phyloP scores from a whole-genome alignment of 371 early-diverging fungal genomes.

The Saksenaea vasiformis region DNA sequence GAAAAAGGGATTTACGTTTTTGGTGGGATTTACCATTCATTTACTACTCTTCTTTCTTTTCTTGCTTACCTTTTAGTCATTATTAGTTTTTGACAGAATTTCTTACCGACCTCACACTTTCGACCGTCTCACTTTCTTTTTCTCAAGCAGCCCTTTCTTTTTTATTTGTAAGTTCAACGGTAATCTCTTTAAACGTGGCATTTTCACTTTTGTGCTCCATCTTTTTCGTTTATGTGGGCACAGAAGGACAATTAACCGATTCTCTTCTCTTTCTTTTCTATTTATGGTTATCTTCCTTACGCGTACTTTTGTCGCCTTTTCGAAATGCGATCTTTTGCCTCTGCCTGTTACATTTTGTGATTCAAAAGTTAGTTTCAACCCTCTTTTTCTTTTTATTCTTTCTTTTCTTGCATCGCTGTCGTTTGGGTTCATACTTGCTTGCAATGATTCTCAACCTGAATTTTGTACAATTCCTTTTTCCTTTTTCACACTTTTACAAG shows the following conservation, averaged over 20 bases:
- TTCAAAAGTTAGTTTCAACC: constrained; percentile 2
- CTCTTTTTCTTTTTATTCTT: background rate
- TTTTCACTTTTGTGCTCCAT: constrained; percentile 5
- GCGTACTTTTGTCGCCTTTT: background rate
- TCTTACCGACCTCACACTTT: background rate
- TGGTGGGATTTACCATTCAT: background rate
- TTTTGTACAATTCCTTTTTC: background rate
- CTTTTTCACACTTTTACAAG: background rate
- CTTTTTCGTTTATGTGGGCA: background rate
- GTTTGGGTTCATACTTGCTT: constrained; percentile 1
- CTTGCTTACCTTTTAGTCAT: background rate
- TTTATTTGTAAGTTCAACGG: constrained; percentile 5
- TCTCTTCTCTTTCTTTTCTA: constrained; percentile 1
- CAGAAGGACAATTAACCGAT: background rate
- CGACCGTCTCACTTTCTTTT: constrained; percentile 2
- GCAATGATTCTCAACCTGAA: background rate
- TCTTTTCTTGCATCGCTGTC: background rate
- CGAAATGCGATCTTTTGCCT: constrained; percentile 4
- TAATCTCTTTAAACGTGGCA: background rate
- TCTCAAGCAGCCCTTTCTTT: constrained; percentile 1
- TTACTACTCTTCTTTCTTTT: background rate
- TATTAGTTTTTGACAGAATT: background rate
- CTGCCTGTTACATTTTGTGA: background rate
- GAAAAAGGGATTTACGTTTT: background rate
- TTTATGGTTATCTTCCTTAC: background rate